Evolutionary conservation across 768 basidiomycete species (phyloP), one percentile per base, ranked within the genome.

Genomic region (Pleurotus ostreatus): DNA sequence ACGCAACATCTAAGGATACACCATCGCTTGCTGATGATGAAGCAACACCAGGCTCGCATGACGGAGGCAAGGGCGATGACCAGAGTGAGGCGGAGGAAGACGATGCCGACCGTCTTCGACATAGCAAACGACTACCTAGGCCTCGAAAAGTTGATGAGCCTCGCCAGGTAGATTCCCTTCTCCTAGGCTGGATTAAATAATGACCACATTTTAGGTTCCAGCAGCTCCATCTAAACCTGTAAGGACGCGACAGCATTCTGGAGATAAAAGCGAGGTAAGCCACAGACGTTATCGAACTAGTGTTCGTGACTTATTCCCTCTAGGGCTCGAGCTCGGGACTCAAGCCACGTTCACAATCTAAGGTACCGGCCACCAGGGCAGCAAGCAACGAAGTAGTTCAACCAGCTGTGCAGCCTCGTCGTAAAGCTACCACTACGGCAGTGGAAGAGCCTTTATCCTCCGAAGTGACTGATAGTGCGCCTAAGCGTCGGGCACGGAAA

Each of bases 21-120:
- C 54, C 54, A n/a, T 55, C 54, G 12, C 54, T 54, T 22, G 57
- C 52, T 15, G 57, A 54, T 20, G 57, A 58, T 48, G 44, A 54
- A 39, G 25, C 51, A 15, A 55, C 43, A 18, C 39, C 44, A 6
- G 57, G 57, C 1, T 43, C 43, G 15, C 54, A 55, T 13, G 52
- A 26, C 5, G 40, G 25, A 25, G 20, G 30, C 15, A 23, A 39
- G 9, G 47, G 16, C 20, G 34, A 41, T 9, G n/a, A 12, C 23
- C 41, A 18, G 20, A 54, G 54, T 38, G 41, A 45, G 15, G 44
- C 18, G 20, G 41, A 43, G 44, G 44, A 58, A 25, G 52, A 46
- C 38, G 34, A 40, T n/a, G 18, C n/a, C 37, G 41, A 30, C 18
- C 2, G 9, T 13, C 18, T 22, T 40, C 9, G 26, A 15, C 22